phyloP scores from a whole-genome alignment of 805 yeast genomes.

The Sugiyamaella qingdaonensis region DNA sequence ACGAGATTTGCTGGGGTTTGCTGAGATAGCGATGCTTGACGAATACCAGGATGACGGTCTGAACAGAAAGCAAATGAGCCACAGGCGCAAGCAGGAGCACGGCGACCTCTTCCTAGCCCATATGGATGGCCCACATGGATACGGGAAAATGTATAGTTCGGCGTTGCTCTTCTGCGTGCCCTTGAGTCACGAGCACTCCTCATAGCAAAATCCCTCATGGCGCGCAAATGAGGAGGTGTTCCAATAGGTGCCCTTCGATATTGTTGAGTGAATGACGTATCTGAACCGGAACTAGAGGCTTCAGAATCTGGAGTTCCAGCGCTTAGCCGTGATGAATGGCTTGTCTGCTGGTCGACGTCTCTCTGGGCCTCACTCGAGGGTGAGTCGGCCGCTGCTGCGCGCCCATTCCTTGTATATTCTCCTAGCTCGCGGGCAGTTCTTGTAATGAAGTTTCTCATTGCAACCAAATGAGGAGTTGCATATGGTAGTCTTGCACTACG shows the following conservation, averaged over 20 bases:
- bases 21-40: not conserved
- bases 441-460: too few relatives aligned
- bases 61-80: not conserved
- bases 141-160: too few relatives aligned
- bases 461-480: too few relatives aligned
- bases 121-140: not conserved
- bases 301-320: too few relatives aligned
- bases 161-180: not conserved
- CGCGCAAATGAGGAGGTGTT: not conserved
- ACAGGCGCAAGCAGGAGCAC: not conserved
- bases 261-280: too few relatives aligned
- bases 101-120: not conserved
- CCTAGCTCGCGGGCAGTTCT: too few relatives aligned
- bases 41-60: not conserved
- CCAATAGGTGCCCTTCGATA: too few relatives aligned
- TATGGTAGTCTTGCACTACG: too few relatives aligned
- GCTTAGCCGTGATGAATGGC: too few relatives aligned
- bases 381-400: not conserved
- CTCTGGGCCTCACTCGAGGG: not conserved
- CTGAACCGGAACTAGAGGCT: too few relatives aligned
- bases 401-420: too few relatives aligned
- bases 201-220: not conserved
- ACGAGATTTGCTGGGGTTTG: slow-evolving; percentile 10
- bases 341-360: too few relatives aligned
- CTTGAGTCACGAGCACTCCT: not conserved